These are phyloP conservation scores for Diplodia corticola DNA, from an alignment of 2,329 filamentous ascomycete genomes.

Conservation along the genomic window DNA sequence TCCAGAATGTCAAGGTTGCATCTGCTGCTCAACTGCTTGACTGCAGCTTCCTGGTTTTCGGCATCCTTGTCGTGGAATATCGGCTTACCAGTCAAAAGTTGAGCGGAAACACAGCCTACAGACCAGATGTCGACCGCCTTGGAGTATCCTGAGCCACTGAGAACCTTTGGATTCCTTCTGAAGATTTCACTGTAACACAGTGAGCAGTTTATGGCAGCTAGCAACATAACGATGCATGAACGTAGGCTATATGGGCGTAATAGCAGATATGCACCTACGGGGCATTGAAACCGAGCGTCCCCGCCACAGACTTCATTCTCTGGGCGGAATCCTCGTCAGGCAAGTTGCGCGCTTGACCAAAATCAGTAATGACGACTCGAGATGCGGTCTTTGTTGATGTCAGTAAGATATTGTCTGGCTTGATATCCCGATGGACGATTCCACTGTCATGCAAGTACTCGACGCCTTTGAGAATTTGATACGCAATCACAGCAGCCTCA, in stretches of 20 bases:
- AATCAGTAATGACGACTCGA: constrained; percentile 61
- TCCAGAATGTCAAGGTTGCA: constrained; percentile 51
- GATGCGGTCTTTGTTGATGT: constrained; percentile 52
- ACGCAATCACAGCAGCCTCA: constrained; percentile 55
- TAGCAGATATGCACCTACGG: constrained; percentile 46
- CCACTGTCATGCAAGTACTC: constrained; percentile 57
- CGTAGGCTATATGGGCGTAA: not conserved
- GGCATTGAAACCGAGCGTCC: constrained; percentile 59
- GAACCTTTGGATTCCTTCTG: constrained; percentile 30
- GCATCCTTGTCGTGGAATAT: constrained; percentile 26
- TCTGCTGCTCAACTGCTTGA: constrained; percentile 38
- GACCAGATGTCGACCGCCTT: constrained; percentile 64
- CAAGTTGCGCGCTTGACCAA: constrained; percentile 56
- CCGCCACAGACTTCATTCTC: constrained; percentile 56
- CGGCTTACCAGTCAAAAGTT: constrained; percentile 52
- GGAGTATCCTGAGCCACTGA: constrained; percentile 51
- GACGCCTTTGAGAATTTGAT: constrained; percentile 59
- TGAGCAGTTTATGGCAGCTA: too few species aligned
- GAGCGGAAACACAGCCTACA: constrained; percentile 56
- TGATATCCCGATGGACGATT: constrained; percentile 63
- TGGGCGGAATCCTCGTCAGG: constrained; percentile 27
- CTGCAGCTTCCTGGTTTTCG: constrained; percentile 30
- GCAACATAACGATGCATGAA: too few species aligned
- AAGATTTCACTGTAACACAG: constrained; percentile 37
- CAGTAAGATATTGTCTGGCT: constrained; percentile 64